phyloP scores from a whole-genome alignment of 352 stramenopile species.

The Blastocystis sp. region DNA sequence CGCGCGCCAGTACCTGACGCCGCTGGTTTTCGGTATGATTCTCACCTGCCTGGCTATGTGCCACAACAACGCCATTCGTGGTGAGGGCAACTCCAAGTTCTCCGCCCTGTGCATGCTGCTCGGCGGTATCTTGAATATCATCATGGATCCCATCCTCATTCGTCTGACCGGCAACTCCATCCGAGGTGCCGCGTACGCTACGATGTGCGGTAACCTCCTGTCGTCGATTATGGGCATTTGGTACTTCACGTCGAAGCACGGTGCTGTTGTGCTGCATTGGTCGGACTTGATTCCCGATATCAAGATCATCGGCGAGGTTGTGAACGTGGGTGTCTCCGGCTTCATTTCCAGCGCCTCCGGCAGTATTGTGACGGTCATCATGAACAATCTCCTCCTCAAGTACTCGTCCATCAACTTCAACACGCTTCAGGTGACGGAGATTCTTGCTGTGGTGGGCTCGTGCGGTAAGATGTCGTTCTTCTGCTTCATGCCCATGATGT shows the following conservation, averaged over 20 bases:
- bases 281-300: slow-evolving; percentile 16
- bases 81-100: slow-evolving; percentile 52
- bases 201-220: slow-evolving; percentile 25
- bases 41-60: neutral
- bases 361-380: slow-evolving; percentile 52
- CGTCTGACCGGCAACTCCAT: slow-evolving; percentile 34
- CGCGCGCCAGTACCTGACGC: slow-evolving; percentile 47
- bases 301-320: slow-evolving; percentile 7
- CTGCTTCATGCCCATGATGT: slow-evolving; percentile 68
- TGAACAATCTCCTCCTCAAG: slow-evolving; percentile 56
- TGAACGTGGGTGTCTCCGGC: slow-evolving; percentile 53
- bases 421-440: slow-evolving; percentile 40
- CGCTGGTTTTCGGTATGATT: slow-evolving; percentile 44
- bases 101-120: slow-evolving; percentile 58
- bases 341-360: slow-evolving; percentile 48
- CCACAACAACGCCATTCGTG: slow-evolving; percentile 64
- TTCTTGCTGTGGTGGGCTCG: slow-evolving; percentile 56
- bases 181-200: slow-evolving; percentile 39
- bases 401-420: slow-evolving; percentile 45
- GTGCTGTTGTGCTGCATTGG: slow-evolving; percentile 43
- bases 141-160: slow-evolving; percentile 71
- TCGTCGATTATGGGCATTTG: slow-evolving; percentile 52
- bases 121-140: slow-evolving; percentile 62
- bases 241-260: slow-evolving; percentile 12
- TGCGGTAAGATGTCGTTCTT: slow-evolving; percentile 70